Percentiles rank a stretch among this genome's conserved stretches.
phyloP scores from a whole-genome alignment of 495 filamentous ascomycete genomes.

The Pseudevernia furfuracea region DNA sequence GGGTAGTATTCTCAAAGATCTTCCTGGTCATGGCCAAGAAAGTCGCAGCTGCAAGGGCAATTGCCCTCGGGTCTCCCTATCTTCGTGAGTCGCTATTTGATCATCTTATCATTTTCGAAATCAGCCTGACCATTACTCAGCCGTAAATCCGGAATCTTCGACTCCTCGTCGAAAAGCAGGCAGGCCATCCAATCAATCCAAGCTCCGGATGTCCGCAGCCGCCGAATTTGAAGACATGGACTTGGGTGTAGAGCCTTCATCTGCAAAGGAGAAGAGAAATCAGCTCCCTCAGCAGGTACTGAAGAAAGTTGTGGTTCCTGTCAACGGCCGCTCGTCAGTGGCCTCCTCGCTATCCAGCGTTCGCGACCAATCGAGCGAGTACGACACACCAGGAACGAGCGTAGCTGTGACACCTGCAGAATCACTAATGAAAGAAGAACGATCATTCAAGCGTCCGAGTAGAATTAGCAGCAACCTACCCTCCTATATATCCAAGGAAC shows the following conservation, averaged over 20 bases:
- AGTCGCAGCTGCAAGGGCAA: slow-evolving; percentile 7
- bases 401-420: slow-evolving; percentile 51
- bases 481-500: slow-evolving; percentile 18
- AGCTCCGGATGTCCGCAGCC: not conserved
- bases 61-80: not conserved
- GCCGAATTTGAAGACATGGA: slow-evolving; percentile 7
- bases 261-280: not conserved
- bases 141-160: not conserved
- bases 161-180: slow-evolving; percentile 2
- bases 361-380: slow-evolving; percentile 48
- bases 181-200: slow-evolving; percentile 6
- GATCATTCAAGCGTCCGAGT: slow-evolving; percentile 28
- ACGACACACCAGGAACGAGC: slow-evolving; percentile 73
- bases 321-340: slow-evolving; percentile 31
- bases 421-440: slow-evolving; percentile 28
- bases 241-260: slow-evolving; percentile 4
- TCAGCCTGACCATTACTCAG: not conserved
- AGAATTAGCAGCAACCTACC: slow-evolving; percentile 38
- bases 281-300: slow-evolving; percentile 15
- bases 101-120: not conserved
- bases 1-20: not conserved
- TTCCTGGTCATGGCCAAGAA: slow-evolving; percentile 1
- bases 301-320: slow-evolving; percentile 40
- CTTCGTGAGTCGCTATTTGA: slow-evolving; percentile 5
- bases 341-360: slow-evolving; percentile 30